These are phyloP conservation scores for Blastobotrys buckinghamii DNA, from an alignment of 1,139 yeast species.

Conservation along the genomic window DNA sequence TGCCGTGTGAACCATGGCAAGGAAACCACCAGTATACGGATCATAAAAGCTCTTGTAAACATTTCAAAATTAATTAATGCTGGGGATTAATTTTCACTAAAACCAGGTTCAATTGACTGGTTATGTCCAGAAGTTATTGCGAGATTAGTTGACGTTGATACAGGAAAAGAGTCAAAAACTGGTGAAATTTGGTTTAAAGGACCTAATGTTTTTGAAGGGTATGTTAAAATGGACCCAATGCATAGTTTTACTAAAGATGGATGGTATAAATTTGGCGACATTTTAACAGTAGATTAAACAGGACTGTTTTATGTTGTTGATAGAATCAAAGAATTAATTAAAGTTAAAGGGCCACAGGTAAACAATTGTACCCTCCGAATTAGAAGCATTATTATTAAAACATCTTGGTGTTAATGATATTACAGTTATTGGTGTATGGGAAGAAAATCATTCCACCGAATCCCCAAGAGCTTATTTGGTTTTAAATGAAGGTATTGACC, in stretches of 20 bases:
- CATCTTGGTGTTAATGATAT: constrained; percentile 32
- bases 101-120: constrained; percentile 43
- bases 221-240: constrained; percentile 47
- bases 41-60: too few relatives aligned
- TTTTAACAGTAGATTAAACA: constrained; percentile 48
- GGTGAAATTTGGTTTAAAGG: constrained; percentile 69
- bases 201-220: constrained; percentile 58
- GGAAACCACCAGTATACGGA: too few relatives aligned
- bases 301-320: constrained; percentile 63
- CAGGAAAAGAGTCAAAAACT: constrained; percentile 38
- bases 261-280: constrained; percentile 79
- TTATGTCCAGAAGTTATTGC: constrained; percentile 39
- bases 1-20: too few relatives aligned
- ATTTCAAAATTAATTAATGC: too few relatives aligned
- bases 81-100: too few relatives aligned
- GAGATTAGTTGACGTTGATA: constrained; percentile 39
- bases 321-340: constrained; percentile 74
- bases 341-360: constrained; percentile 79
- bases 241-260: constrained; percentile 46
- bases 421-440: constrained; percentile 34
- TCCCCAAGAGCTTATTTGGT: constrained; percentile 36
- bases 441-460: constrained; percentile 32
- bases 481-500: constrained; percentile 21
- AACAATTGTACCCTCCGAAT: constrained; percentile 77
- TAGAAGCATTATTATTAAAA: constrained; percentile 58